A percentile compares a stretch with the other conserved stretches of the same genome.
These are phyloP conservation scores for Clavariopsis aquatica DNA, from an alignment of 495 filamentous ascomycete species.

Conservation along the genomic window DNA sequence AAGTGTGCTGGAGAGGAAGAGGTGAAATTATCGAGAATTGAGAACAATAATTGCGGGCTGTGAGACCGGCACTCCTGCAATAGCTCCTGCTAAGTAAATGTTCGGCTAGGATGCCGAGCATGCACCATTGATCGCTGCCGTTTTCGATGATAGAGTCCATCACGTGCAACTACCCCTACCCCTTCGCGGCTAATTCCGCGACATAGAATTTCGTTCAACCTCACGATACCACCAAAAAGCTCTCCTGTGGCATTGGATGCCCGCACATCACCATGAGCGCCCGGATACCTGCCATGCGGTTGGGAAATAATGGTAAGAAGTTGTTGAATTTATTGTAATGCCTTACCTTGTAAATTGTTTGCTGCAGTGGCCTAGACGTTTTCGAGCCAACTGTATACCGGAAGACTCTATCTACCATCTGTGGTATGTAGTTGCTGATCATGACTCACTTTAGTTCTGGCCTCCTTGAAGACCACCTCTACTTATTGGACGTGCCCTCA, in stretches of 20 bases:
- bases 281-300: constrained; percentile 29
- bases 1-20: neutral
- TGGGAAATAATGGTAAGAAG: constrained; percentile 29
- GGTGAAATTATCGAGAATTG: neutral
- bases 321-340: no score
- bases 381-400: no score
- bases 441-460: neutral
- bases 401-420: neutral
- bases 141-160: neutral
- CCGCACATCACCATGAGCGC: constrained; percentile 30
- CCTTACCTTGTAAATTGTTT: neutral
- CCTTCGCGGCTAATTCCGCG: constrained; percentile 14
- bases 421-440: neutral
- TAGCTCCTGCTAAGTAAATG: neutral
- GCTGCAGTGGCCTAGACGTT: neutral
- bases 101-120: neutral
- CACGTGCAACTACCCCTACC: constrained; percentile 9
- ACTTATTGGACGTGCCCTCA: neutral
- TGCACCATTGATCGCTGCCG: neutral
- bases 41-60: neutral
- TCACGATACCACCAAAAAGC: neutral
- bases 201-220: constrained; percentile 25
- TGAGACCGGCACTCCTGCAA: neutral
- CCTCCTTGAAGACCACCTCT: neutral
- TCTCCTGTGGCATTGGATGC: constrained; percentile 13